These are phyloP conservation scores for Avena insularis DNA, from an alignment of 176 grass and related monocot species.

Conservation along the genomic window DNA sequence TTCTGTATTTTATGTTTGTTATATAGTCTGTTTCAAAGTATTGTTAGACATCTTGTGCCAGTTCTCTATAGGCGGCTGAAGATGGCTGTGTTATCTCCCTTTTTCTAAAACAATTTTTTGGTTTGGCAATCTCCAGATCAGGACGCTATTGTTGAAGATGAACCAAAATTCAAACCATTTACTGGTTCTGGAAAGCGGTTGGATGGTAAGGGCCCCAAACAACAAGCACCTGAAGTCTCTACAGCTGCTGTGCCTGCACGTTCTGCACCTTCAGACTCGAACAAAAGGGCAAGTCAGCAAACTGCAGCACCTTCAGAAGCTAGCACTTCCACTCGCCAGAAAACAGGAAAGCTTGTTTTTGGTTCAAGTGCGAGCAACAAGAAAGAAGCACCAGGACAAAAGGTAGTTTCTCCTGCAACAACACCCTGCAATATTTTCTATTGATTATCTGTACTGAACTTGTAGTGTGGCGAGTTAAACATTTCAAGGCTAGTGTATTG, in stretches of 20 bases:
- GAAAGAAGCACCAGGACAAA: constrained; percentile 55
- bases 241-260: constrained; percentile 12
- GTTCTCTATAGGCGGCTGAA: neutral
- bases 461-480: neutral
- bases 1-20: constrained; percentile 2
- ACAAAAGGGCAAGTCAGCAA: constrained; percentile 56
- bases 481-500: neutral
- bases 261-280: constrained; percentile 40
- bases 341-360: constrained; percentile 82
- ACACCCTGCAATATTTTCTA: neutral
- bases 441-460: neutral
- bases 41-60: neutral
- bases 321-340: constrained; percentile 49
- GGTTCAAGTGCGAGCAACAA: constrained; percentile 63
- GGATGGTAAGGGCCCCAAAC: constrained; percentile 68
- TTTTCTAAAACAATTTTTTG: constrained; percentile 1
- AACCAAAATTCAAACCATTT: constrained; percentile 77
- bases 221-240: constrained; percentile 27
- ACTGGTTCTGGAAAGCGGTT: constrained; percentile 68
- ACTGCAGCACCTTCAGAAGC: constrained; percentile 36
- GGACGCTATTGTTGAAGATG: constrained; percentile 45
- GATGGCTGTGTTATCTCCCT: neutral
- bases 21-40: neutral
- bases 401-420: constrained; percentile 49
- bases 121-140: constrained; percentile 33